These are phyloP conservation scores for Paraurostyla sp. DNA, from an alignment of 73 alveolate species.

Conservation along the genomic window DNA sequence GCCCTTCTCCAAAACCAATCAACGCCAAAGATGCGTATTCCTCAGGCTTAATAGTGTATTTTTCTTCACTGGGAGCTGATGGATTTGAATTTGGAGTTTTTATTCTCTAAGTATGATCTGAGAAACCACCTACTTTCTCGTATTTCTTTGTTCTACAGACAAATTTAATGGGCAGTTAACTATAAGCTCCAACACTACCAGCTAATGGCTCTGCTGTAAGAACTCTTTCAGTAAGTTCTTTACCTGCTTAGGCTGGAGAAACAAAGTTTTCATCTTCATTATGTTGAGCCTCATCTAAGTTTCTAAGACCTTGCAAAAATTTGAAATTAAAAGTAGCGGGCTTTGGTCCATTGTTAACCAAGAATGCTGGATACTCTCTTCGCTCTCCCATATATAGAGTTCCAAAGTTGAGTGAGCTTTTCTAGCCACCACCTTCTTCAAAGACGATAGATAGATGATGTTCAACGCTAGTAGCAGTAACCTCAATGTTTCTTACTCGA, in stretches of 20 bases:
- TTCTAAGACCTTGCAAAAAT: slow-evolving; percentile 90
- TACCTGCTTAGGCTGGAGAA: slow-evolving; percentile 95
- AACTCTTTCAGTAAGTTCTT: slow-evolving; percentile 95
- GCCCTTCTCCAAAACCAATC: slow-evolving; percentile 82
- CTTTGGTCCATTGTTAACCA: slow-evolving; percentile 98
- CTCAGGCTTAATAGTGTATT: slow-evolving; percentile 75
- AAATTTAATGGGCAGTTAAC: slow-evolving; percentile 91
- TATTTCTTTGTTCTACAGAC: slow-evolving; percentile 90
- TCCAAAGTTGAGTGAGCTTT: slow-evolving; percentile 96
- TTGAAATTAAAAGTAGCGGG: slow-evolving; percentile 86
- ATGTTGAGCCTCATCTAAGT: slow-evolving; percentile 81
- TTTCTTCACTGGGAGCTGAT: slow-evolving; percentile 79
- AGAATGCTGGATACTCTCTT: slow-evolving; percentile 92
- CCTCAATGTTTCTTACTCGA: slow-evolving; percentile 93
- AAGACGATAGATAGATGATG: slow-evolving; percentile 86
- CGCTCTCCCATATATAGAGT: slow-evolving; percentile 96
- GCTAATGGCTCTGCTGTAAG: slow-evolving; percentile 95
- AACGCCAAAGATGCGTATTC: slow-evolving; percentile 86
- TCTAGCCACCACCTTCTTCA: slow-evolving; percentile 95
- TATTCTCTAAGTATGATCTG: slow-evolving; percentile 66
- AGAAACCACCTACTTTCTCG: slow-evolving; percentile 83
- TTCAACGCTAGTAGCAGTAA: slow-evolving; percentile 97
- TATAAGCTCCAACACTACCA: slow-evolving; percentile 95
- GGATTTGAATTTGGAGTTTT: slow-evolving; percentile 70
- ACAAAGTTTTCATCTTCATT: slow-evolving; percentile 90